These are phyloP conservation scores for Phanerochaete carnosa DNA, from an alignment of 768 basidiomycete species.

Conservation along the genomic window DNA sequence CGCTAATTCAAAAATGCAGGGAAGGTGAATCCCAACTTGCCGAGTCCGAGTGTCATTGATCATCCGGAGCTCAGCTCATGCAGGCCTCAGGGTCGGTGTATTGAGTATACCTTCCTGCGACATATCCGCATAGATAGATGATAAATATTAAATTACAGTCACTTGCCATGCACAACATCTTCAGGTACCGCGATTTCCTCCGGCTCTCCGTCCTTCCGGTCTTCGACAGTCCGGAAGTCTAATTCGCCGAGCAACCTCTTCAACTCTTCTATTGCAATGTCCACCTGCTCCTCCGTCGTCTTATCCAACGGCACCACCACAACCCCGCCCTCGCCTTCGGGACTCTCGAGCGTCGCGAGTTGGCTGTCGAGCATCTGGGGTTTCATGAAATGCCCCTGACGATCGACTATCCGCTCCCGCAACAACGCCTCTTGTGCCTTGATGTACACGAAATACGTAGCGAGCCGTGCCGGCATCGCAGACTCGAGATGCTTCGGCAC, in stretches of 20 bases:
- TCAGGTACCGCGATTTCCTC: neutral
- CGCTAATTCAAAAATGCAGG: no score
- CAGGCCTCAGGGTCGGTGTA: no score
- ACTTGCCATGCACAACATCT: neutral
- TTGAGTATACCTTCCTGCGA: no score
- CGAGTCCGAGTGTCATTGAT: no score
- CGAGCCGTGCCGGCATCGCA: constrained; percentile 28
- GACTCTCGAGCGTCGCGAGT: constrained; percentile 65
- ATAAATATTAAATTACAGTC: neutral
- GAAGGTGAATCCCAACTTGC: no score
- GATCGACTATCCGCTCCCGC: constrained; percentile 55
- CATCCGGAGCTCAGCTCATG: no score
- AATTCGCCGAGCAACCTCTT: constrained; percentile 16
- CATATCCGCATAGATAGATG: neutral
- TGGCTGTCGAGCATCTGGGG: constrained; percentile 79
- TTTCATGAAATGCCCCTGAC: constrained; percentile 79
- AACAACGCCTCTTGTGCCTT: constrained; percentile 55
- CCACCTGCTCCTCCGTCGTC: constrained; percentile 55
- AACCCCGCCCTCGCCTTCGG: constrained; percentile 65
- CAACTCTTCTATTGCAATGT: constrained; percentile 41
- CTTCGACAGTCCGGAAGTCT: neutral
- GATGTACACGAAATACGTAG: constrained; percentile 82
- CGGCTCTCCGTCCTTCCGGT: neutral
- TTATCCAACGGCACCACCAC: constrained; percentile 54
- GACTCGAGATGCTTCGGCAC: constrained; percentile 22